Evolutionary conservation across 1,284 basidiomycete species (phyloP), one percentile per base, ranked within the genome.

Genomic region (Limonomyces culmigenus): DNA sequence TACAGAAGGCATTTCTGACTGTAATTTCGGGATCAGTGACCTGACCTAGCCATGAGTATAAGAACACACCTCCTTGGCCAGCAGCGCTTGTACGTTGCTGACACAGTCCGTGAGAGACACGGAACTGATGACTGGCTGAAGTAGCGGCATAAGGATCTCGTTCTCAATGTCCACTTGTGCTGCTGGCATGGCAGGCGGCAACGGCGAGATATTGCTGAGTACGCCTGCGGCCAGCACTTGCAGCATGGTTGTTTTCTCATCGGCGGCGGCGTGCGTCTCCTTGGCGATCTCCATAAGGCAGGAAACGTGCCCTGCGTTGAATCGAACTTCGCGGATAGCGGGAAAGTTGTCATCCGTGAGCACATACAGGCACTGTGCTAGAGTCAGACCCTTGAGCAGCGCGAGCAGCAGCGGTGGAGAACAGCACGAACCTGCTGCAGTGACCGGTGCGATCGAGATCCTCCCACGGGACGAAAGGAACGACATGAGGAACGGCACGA

Each of bases 321-420:
- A 54, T 16, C 72, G 65, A 12, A 91, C 51, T 38, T 74, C 70
- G 13, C 66, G 51, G 37, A 74, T 72, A 27, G 75, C 73, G 12
- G 75, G 67, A 14, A 56, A 59, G 45, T 93, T 93, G 50, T 92
- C 88, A 49, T 91, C 86, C 0, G 87, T 85, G 13, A 93, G 62
- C 36, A 91, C 80, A 53, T 91, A 93, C 12, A 93, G 61, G 44
- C 86, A 87, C 50, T 93, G 88, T 0, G 85, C 88, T 86, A 39
- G 37, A 35, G 32, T 34, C 20, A 39, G n/a, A 37, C 21, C 38
- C 29, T 34, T 42, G 34, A 35, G 23, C 8, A 27, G 10, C 8
- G n/a, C 8, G n/a, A 27, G 8, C 10, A 27, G 25, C n/a, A 8
- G 25, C 10, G 8, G 25, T 27, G 8, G n/a, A n/a, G 25, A 13